phyloP scores from a whole-genome alignment of 306 rosid genomes.

The Quercus bicolor region DNA sequence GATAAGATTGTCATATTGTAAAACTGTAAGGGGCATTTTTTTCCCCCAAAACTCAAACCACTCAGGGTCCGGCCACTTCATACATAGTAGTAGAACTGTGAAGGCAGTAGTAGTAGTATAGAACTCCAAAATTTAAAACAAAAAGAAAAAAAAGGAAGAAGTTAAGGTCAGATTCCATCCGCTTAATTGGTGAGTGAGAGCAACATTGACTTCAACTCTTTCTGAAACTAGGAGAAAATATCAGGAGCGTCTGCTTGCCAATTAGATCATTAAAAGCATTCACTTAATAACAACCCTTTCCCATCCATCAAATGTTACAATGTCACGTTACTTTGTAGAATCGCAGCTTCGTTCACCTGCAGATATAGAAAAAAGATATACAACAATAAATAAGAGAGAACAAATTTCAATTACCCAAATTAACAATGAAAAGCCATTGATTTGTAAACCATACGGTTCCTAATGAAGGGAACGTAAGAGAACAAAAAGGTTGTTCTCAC shows the following conservation, averaged over 20 bases:
- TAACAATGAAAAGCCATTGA: too few species aligned
- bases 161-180: slow-evolving; percentile 25
- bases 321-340: neutral
- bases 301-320: neutral
- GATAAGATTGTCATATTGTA: neutral
- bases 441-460: too few species aligned
- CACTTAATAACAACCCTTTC: slow-evolving; percentile 7
- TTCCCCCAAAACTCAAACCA: neutral
- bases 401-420: neutral
- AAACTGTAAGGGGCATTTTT: neutral
- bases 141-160: neutral
- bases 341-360: slow-evolving; percentile 34
- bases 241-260: slow-evolving; percentile 22
- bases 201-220: slow-evolving; percentile 13
- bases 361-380: neutral
- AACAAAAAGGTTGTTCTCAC: too few species aligned
- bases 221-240: slow-evolving; percentile 20
- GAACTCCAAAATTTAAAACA: neutral
- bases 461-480: too few species aligned
- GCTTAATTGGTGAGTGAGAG: slow-evolving; percentile 3
- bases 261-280: slow-evolving; percentile 29
- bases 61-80: neutral
- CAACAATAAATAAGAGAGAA: neutral
- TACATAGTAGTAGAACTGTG: neutral
- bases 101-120: neutral